Conservation (phyloP, 805 yeast species). For the Vanderwaltozyma tropicalis region DNA sequence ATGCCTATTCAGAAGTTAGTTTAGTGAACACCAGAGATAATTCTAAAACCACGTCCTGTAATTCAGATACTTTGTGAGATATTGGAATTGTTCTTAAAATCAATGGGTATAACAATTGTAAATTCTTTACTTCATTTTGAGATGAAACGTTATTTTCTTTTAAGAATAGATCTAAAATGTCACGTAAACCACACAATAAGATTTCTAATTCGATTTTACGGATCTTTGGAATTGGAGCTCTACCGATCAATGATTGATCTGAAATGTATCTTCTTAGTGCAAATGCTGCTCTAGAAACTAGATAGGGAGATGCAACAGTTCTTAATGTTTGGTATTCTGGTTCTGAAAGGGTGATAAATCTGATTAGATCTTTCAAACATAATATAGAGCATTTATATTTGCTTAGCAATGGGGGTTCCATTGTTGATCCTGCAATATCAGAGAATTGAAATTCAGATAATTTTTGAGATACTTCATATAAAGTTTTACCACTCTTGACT, state of each 20-base stretch:
- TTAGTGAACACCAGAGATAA: slow-evolving; percentile 22
- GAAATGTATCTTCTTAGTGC: slow-evolving; percentile 53
- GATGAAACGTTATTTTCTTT: background rate
- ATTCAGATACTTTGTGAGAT: slow-evolving; percentile 24
- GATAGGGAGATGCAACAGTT: slow-evolving; percentile 33
- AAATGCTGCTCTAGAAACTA: slow-evolving; percentile 49
- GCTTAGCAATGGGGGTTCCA: slow-evolving; percentile 33
- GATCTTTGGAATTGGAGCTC: slow-evolving; percentile 54
- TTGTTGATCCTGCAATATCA: slow-evolving; percentile 54
- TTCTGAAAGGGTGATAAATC: slow-evolving; percentile 27
- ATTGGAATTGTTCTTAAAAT: slow-evolving; percentile 26
- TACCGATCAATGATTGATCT: slow-evolving; percentile 48
- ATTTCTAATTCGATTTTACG: slow-evolving; percentile 53
- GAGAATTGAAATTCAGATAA: slow-evolving; percentile 36
- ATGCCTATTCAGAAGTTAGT: slow-evolving; percentile 6
- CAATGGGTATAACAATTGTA: slow-evolving; percentile 21
- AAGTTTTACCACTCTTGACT: slow-evolving; percentile 18
- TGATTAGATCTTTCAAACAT: slow-evolving; percentile 47
- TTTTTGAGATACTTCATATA: slow-evolving; percentile 30
- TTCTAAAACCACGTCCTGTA: slow-evolving; percentile 21
- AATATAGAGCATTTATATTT: slow-evolving; percentile 41
- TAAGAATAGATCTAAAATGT: slow-evolving; percentile 14
- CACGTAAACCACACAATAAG: slow-evolving; percentile 36
- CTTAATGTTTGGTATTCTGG: slow-evolving; percentile 14
- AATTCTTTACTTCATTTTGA: slow-evolving; percentile 5